Percentiles rank a stretch among this genome's conserved stretches.
Conservation (phyloP, 2,329 filamentous ascomycete species). For the Monilinia laxa region DNA sequence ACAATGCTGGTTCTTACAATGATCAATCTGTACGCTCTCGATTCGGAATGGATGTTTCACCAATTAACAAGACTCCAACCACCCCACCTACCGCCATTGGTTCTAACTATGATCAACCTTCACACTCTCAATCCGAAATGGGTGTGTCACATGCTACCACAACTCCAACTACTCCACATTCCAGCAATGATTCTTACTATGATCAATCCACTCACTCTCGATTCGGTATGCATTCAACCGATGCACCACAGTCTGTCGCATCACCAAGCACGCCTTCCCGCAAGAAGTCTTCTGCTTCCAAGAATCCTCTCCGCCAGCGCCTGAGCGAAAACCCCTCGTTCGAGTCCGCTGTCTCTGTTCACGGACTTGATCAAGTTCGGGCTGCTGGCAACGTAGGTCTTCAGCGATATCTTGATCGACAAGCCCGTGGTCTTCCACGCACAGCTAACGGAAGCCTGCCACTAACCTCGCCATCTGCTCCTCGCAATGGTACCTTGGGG, state of each 20-base stretch:
- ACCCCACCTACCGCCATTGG: not conserved
- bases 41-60: not conserved
- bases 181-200: not conserved
- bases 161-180: not conserved
- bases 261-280: not conserved
- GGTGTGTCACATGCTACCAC: no score
- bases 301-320: constrained; percentile 10
- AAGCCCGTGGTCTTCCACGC: constrained; percentile 20
- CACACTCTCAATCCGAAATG: not conserved
- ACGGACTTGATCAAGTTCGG: constrained; percentile 15
- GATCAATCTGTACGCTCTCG: not conserved
- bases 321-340: constrained; percentile 20
- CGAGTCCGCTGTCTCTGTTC: constrained; percentile 16
- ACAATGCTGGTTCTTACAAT: no score
- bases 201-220: not conserved
- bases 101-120: not conserved
- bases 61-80: not conserved
- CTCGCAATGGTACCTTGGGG: constrained; percentile 18
- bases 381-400: constrained; percentile 5
- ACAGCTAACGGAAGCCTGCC: not conserved
- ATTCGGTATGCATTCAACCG: not conserved
- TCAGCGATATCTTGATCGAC: constrained; percentile 8
- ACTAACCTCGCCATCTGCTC: not conserved
- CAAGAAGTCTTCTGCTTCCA: not conserved
- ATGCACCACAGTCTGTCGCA: not conserved